Evolutionary conservation across 2,329 filamentous ascomycete genomes (phyloP), one percentile per base, ranked within the genome.

Genomic region (Aspergillus ustus): DNA sequence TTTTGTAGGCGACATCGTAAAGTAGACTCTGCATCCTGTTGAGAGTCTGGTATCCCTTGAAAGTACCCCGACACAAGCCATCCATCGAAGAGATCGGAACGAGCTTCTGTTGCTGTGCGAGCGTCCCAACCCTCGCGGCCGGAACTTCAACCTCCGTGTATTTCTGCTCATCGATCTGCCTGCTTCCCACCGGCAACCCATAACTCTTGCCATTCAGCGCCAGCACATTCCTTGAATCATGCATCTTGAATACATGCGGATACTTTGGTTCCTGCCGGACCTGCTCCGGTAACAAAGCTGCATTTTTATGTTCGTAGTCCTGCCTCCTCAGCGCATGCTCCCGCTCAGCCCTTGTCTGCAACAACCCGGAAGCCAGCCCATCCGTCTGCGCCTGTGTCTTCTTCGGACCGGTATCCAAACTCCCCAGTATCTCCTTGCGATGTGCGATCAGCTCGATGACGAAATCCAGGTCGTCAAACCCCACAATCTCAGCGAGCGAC

Each of bases 11-110:
- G 5, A 99, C 92, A 0, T 93, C 93, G 71, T 97, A 97, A 0
- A 98, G 91, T 52, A 99, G 83, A 75, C 93, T 98, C 80, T 99
- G 95, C 96, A 99, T 99, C 29, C 96, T 90, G 73, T 99, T 99
- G 62, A 99, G 84, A 3, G 91, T 81, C 78, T 93, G 94, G 82
- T 99, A 99, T 0, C 93, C 93, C 72, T 90, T 91, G 81, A 99
- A 99, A 0, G 95, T 99, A n/a, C 86, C 87, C 63, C 87, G 86
- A 70, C 95, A 99, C 29, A 99, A 83, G 0, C 91, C 92, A 75
- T 99, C 95, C 81, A 99, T 84, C 3, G 93, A 90, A 7, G 85
- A 82, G 62, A 99, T 94, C 34, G 88, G 81, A 20, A 99, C 82
- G 15, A 98, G 84, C 70, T 87, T 92, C 70, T 91, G 90, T 4